A percentile compares a stretch with the other conserved stretches of the same genome.
phyloP scores from a whole-genome alignment of 495 filamentous ascomycete genomes.

The Parmelia sp. region DNA sequence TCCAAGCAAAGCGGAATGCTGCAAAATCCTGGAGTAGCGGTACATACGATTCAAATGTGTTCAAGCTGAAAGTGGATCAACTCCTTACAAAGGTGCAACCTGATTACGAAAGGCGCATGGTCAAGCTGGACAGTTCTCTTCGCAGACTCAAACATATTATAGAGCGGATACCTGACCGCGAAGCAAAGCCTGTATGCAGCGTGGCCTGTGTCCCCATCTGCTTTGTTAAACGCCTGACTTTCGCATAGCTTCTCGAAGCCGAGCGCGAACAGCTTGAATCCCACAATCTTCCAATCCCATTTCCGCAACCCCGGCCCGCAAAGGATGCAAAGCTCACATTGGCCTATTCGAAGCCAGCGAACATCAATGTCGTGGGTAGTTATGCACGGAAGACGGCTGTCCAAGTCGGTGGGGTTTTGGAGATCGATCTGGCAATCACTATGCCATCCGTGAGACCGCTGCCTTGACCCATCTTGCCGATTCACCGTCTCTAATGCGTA shows the following conservation, averaged over 20 bases:
- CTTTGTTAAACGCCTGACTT: background rate
- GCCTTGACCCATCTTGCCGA: background rate
- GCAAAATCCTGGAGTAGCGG: background rate
- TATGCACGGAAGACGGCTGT: slow-evolving; percentile 71
- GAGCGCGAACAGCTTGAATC: slow-evolving; percentile 59
- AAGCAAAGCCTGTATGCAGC: slow-evolving; percentile 48
- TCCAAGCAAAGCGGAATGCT: background rate
- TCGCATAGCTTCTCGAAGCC: slow-evolving; percentile 54
- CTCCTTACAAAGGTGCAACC: slow-evolving; percentile 62
- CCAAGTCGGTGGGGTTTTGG: slow-evolving; percentile 49
- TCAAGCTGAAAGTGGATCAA: slow-evolving; percentile 85
- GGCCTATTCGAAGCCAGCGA: slow-evolving; percentile 64
- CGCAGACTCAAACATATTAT: slow-evolving; percentile 69
- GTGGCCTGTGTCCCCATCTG: background rate
- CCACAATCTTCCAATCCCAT: slow-evolving; percentile 66
- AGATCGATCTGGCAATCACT: slow-evolving; percentile 74
- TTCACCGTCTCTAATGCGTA: slow-evolving; percentile 12
- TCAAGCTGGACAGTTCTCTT: slow-evolving; percentile 60
- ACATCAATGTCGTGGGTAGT: slow-evolving; percentile 83
- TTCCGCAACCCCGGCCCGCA: slow-evolving; percentile 67
- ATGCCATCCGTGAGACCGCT: slow-evolving; percentile 57
- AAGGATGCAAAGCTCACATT: slow-evolving; percentile 74
- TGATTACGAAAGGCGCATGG: slow-evolving; percentile 60
- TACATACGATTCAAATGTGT: slow-evolving; percentile 62
- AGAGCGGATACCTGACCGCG: slow-evolving; percentile 55